Percentiles rank a stretch among this genome's conserved stretches.
Evolutionary conservation across 148 eudicot species (phyloP).

Genomic region (Selenicereus undatus): DNA sequence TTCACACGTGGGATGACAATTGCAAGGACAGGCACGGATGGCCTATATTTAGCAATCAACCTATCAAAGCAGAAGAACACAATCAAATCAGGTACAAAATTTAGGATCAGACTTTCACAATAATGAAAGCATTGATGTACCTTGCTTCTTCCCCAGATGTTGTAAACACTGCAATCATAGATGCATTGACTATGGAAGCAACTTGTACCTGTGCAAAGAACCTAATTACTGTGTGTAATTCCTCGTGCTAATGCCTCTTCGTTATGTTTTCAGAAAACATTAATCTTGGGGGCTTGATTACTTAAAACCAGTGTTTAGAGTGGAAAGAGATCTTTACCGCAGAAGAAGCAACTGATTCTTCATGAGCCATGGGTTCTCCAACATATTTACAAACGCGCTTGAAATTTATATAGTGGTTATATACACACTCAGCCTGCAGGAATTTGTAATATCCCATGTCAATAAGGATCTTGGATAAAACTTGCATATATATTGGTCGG

Average conservation of each 20-base stretch:
- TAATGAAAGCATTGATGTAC: constrained; percentile 18
- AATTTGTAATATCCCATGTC: constrained; percentile 3
- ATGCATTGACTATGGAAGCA: constrained; percentile 49
- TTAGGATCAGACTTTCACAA: not conserved
- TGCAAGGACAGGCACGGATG: constrained; percentile 52
- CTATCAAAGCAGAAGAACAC: constrained; percentile 24
- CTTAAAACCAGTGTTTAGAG: too few species aligned
- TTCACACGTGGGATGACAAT: constrained; percentile 47
- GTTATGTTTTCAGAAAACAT: not conserved
- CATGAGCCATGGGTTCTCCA: constrained; percentile 57
- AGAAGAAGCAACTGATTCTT: constrained; percentile 62
- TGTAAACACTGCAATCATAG: constrained; percentile 56
- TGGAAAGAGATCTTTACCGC: constrained; percentile 37
- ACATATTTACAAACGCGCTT: constrained; percentile 42
- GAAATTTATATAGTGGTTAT: constrained; percentile 42
- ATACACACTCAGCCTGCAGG: constrained; percentile 53
- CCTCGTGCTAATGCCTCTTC: not conserved
- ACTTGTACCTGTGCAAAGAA: constrained; percentile 39
- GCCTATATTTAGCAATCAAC: constrained; percentile 61
- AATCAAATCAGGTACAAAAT: not conserved
- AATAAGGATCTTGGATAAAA: not conserved
- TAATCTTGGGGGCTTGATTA: not conserved
- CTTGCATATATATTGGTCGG: not conserved
- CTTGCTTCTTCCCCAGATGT: constrained; percentile 60
- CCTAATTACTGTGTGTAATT: not conserved